Base-by-base conservation (phyloP, 2,329 filamentous ascomycete species). In the Epicoccum nigrum region DNA sequence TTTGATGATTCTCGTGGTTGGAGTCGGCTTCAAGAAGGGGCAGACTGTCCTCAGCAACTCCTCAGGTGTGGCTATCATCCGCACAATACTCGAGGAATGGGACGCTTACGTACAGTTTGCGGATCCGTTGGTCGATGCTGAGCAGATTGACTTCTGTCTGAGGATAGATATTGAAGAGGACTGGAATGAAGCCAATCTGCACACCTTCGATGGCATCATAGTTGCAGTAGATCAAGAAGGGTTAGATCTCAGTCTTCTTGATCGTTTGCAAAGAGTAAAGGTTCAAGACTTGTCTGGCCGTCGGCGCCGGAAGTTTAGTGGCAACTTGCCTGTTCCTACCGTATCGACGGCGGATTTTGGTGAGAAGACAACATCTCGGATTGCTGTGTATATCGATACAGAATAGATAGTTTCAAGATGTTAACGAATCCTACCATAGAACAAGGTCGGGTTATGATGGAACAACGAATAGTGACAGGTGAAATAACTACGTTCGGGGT, bases 21-120 rank as follows among this genome's bases (percentile, higher is more conserved):
- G 79, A 0, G 70, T 81, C 31, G 79, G 79, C 3, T 82, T 82
- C 69, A 82, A 82, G 62, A 63, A 70, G 5, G 79, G 79, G 3
- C 79, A 82, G 56, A 73, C 76, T 0, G 74, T 77, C 38, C 63
- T 81, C 2, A 75, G 72, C 49, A 78, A 80, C 57, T 81, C 79
- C 0, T 79, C 79, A 0, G 77, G 78, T 25, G 12, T 13, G 16
- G 28, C 30, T 7, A 17, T 43, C 8, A 23, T 43, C 8, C 12
- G 27, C 28, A 32, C 27, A 1, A n/a, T 42, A 17, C 28, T 71
- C 48, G 58, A 71, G 1, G 44, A 44, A 1, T 56, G 70, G 37
- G 68, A 73, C 45, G 72, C 76, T 11, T 63, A 79, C n/a, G 74
- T 81, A 25, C 55, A 63, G 38, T 81, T 77, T 71, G 72, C 69